Evolutionary conservation across 2,329 filamentous ascomycete genomes (phyloP), one percentile per base, ranked within the genome.

Genomic region (Stemphylium vesicarium): DNA sequence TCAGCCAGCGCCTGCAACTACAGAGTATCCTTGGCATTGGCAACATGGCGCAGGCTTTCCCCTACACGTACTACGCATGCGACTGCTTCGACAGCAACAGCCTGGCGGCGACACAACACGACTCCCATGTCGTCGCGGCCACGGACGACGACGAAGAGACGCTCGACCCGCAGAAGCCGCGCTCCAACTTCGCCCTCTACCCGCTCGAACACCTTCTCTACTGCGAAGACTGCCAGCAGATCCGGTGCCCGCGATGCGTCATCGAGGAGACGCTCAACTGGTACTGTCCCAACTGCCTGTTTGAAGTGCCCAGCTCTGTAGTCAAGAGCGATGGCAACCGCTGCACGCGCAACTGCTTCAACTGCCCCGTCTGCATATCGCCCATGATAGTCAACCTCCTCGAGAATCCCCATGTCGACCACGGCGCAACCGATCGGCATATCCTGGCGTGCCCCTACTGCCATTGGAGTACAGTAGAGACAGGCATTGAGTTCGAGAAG

Each of bases 161-260:
- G 4, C 96, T 99, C 75, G 90, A 99, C 72, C 92, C 95, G 2
- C 87, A 90, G 66, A 88, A 88, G 57, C 85, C 90, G 13, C 88
- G 93, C 33, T 90, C 95, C 54, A 95, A 92, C 75, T 98, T 92
- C 81, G 93, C 92, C 63, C 82, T 99, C 29, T 97, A 94, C 71
- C 94, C 95, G 0, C 87, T 97, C 39, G 94, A 98, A 71, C 88
- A 97, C 72, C 85, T 99, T 22, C 84, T 98, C 36, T 99, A 96
- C 80, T 99, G 95, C 80, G 94, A 96, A 73, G 95, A 98, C 74
- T 99, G 95, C 75, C 92, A 96, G 73, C 90, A 96, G 76, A 96
- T 98, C 59, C 90, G 95, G 64, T 99, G 95, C 73, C 91, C 92
- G 5, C 84, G 92, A 78, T 99, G 95, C 71, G 90, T 96, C 49